Evolutionary conservation across 2,329 filamentous ascomycete species (phyloP).

Genomic region (Ophiosphaerella herpotricha): DNA sequence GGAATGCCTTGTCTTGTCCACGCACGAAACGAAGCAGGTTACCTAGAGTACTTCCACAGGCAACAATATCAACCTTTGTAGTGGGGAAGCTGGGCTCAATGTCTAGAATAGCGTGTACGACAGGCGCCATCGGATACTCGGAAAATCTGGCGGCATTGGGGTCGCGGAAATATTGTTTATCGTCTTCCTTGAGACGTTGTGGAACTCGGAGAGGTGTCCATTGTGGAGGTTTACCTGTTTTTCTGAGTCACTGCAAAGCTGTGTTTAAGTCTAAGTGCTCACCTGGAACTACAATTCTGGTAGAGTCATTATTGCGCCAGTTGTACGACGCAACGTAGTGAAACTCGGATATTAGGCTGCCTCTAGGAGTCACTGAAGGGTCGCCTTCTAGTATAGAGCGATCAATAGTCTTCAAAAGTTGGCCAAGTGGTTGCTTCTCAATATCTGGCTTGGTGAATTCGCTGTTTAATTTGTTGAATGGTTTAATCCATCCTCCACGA

Average conservation of each 20-base stretch:
- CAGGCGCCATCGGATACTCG: conserved; percentile 57
- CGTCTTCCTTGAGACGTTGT: conserved; percentile 50
- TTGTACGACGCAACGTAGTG: conserved; percentile 58
- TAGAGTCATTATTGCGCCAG: conserved; percentile 48
- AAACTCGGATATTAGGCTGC: conserved; percentile 44
- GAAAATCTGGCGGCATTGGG: conserved; percentile 58
- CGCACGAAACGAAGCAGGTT: conserved; percentile 64
- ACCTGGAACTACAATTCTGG: conserved; percentile 46
- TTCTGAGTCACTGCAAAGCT: conserved; percentile 6
- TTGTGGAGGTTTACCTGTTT: conserved; percentile 54
- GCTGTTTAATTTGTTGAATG: conserved; percentile 11
- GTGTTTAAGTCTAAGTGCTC: not conserved
- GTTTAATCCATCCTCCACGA: conserved; percentile 15
- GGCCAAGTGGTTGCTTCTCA: conserved; percentile 36
- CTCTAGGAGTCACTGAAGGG: not conserved
- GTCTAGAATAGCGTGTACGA: conserved; percentile 51
- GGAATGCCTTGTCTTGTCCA: conserved; percentile 55
- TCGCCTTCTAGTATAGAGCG: conserved; percentile 11
- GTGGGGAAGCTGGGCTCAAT: conserved; percentile 44
- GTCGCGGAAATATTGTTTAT: conserved; percentile 59
- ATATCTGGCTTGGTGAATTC: conserved; percentile 25
- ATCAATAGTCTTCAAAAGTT: conserved; percentile 26
- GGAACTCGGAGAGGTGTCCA: conserved; percentile 54
- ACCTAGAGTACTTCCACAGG: conserved; percentile 64
- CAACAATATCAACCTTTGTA: conserved; percentile 58